These are phyloP conservation scores for Aphanoascus verrucosus DNA, from an alignment of 2,329 filamentous ascomycete genomes.

Conservation along the genomic window DNA sequence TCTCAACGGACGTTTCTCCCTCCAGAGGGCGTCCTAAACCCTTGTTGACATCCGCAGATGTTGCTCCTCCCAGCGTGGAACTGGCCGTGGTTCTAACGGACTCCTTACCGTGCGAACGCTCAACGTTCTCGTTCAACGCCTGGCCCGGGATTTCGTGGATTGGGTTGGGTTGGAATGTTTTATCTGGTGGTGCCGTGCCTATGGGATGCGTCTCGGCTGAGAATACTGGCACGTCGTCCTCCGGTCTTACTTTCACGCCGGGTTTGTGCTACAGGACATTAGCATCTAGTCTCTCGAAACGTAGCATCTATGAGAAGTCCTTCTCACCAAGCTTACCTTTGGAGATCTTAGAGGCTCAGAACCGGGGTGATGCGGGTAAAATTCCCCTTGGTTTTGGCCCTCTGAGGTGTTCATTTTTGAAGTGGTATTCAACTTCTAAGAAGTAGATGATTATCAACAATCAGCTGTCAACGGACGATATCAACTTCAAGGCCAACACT, in stretches of 20 bases:
- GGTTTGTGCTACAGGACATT: constrained; percentile 46
- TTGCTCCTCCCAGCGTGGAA: constrained; percentile 42
- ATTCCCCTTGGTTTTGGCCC: constrained; percentile 5
- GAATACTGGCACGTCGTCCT: constrained; percentile 53
- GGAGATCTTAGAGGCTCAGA: constrained; percentile 1
- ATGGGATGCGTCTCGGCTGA: constrained; percentile 49
- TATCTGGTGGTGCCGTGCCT: constrained; percentile 50
- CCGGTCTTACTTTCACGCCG: constrained; percentile 47
- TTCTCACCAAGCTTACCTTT: background rate
- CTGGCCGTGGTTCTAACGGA: constrained; percentile 34
- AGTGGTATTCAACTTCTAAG: background rate
- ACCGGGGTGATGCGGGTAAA: constrained; percentile 1
- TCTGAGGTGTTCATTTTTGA: constrained; percentile 7
- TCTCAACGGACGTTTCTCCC: constrained; percentile 41
- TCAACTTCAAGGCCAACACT: background rate
- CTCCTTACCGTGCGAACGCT: constrained; percentile 34
- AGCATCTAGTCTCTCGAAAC: background rate
- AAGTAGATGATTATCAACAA: background rate
- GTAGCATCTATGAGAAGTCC: background rate
- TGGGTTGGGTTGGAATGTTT: constrained; percentile 41
- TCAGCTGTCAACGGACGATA: too few species aligned
- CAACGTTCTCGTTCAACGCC: constrained; percentile 31
- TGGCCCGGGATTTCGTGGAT: constrained; percentile 27
- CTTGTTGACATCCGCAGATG: constrained; percentile 44
- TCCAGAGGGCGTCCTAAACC: constrained; percentile 44